These are phyloP conservation scores for Kwoniella shivajii DNA, from an alignment of 1,284 basidiomycete species.

Conservation along the genomic window DNA sequence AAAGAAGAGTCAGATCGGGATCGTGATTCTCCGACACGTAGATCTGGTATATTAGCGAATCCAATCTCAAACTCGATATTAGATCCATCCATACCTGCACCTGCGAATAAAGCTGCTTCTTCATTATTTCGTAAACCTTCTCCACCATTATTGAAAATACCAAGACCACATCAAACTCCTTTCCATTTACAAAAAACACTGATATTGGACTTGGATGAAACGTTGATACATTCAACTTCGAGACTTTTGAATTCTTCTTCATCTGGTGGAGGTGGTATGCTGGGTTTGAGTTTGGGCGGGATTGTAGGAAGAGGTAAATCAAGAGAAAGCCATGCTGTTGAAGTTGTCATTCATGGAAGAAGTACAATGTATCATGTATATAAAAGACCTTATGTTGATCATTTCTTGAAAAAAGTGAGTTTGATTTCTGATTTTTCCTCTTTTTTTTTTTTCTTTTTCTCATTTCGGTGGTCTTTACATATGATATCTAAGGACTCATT, in stretches of 20 bases:
- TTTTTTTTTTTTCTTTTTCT: neutral
- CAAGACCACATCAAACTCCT: slow-evolving; percentile 57
- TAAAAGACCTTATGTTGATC: slow-evolving; percentile 96
- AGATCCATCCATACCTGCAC: slow-evolving; percentile 51
- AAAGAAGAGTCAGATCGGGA: no score
- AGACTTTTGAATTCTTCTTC: slow-evolving; percentile 62
- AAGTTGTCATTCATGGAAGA: slow-evolving; percentile 85
- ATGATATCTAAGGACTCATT: neutral
- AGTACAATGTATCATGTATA: slow-evolving; percentile 97
- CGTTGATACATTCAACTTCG: slow-evolving; percentile 94
- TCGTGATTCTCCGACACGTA: neutral
- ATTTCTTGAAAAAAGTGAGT: slow-evolving; percentile 86
- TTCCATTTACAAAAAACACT: slow-evolving; percentile 86
- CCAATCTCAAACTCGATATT: slow-evolving; percentile 47
- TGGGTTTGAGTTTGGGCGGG: slow-evolving; percentile 64
- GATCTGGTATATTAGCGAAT: slow-evolving; percentile 38
- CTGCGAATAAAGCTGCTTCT: slow-evolving; percentile 19
- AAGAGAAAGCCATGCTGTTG: slow-evolving; percentile 86
- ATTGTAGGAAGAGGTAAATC: slow-evolving; percentile 59
- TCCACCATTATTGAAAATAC: neutral
- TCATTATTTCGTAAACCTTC: slow-evolving; percentile 15
- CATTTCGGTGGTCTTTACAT: neutral
- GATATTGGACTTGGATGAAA: slow-evolving; percentile 95
- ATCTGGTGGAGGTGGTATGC: slow-evolving; percentile 56
- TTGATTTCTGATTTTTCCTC: neutral